Conservation (phyloP, 164 flowering plant species). For the Tinospora cordifolia region DNA sequence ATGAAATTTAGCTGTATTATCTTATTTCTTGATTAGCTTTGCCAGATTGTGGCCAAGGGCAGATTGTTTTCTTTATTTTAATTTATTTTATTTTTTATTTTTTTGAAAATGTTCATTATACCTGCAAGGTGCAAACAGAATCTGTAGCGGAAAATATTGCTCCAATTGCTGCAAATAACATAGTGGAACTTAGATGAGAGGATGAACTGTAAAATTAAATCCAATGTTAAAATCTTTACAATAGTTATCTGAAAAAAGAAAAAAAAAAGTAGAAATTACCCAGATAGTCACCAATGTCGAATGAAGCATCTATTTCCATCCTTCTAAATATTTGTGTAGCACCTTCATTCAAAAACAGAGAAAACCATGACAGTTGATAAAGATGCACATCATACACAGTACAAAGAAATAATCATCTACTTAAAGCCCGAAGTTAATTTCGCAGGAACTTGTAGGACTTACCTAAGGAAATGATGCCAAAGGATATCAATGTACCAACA, state of each 20-base stretch:
- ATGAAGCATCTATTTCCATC: slow-evolving; percentile 43
- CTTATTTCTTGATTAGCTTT: background rate
- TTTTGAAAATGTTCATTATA: slow-evolving; percentile 14
- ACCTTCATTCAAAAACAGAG: slow-evolving; percentile 34
- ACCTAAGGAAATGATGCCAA: slow-evolving; percentile 56
- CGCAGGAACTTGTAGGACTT: slow-evolving; percentile 6
- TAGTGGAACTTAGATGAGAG: slow-evolving; percentile 15
- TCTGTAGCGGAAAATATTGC: slow-evolving; percentile 81
- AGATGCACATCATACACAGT: background rate
- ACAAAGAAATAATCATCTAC: background rate
- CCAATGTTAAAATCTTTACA: background rate
- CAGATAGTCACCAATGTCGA: slow-evolving; percentile 67
- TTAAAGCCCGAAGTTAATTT: background rate
- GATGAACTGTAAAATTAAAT: background rate
- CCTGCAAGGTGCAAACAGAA: slow-evolving; percentile 90
- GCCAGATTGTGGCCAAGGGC: background rate
- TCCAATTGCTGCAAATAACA: slow-evolving; percentile 45
- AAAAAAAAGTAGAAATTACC: slow-evolving; percentile 32
- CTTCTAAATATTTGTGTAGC: slow-evolving; percentile 49
- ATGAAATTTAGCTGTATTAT: slow-evolving; percentile 1
- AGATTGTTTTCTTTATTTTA: no score
- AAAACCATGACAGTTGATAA: background rate
- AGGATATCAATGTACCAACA: slow-evolving; percentile 66
- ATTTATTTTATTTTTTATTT: no score
- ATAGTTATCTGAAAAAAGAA: background rate